These are phyloP conservation scores for Rhynchosporium agropyri DNA, from an alignment of 2,329 filamentous ascomycete species.

Conservation along the genomic window DNA sequence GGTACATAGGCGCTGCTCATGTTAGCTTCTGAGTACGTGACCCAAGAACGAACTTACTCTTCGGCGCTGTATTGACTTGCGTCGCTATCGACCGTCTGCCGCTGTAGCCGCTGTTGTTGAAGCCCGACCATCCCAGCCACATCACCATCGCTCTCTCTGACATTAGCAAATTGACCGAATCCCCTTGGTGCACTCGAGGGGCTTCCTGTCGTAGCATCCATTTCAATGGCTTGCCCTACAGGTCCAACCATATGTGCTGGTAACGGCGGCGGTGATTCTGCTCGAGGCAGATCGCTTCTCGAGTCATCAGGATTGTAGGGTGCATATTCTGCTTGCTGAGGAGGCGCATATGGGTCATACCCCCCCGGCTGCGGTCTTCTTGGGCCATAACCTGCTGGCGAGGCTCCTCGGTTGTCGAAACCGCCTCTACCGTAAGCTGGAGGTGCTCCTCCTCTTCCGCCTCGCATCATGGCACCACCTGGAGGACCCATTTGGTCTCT, in stretches of 20 bases:
- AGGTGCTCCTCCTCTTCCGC: conserved; percentile 48
- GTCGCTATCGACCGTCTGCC: conserved; percentile 61
- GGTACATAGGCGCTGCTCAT: conserved; percentile 50
- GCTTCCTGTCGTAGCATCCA: conserved; percentile 70
- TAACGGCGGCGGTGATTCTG: conserved; percentile 66
- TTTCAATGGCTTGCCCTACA: conserved; percentile 73
- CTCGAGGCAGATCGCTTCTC: conserved; percentile 54
- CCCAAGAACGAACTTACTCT: conserved; percentile 58
- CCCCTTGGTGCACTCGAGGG: conserved; percentile 48
- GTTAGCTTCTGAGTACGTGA: conserved; percentile 27
- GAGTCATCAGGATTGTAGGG: conserved; percentile 36
- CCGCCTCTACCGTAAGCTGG: conserved; percentile 43
- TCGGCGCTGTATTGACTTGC: conserved; percentile 73
- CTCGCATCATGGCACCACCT: conserved; percentile 46
- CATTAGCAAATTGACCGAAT: conserved; percentile 50
- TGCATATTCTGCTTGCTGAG: conserved; percentile 33
- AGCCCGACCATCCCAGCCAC: conserved; percentile 74
- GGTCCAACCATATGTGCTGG: conserved; percentile 46
- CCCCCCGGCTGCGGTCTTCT: conserved; percentile 33
- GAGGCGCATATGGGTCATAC: conserved; percentile 26
- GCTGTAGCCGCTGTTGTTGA: conserved; percentile 57
- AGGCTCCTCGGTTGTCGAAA: conserved; percentile 29
- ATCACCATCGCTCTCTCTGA: conserved; percentile 69
- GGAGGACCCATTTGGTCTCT: conserved; percentile 39
- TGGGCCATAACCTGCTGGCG: conserved; percentile 27